Conservation (phyloP, 1,139 yeast species). For the Groenewaldozyma auringiensis region DNA sequence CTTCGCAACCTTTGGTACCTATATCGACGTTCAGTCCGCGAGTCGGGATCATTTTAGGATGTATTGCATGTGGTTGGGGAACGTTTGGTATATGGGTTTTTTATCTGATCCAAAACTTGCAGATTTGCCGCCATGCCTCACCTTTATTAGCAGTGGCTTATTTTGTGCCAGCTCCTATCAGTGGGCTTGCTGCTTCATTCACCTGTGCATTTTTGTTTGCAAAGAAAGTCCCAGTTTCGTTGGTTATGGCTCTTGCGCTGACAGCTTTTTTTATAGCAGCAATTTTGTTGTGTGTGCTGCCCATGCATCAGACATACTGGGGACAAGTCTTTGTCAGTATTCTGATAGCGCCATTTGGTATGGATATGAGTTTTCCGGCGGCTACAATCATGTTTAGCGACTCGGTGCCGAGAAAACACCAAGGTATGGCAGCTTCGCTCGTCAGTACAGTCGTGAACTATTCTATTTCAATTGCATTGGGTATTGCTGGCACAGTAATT, state of each 20-base stretch:
- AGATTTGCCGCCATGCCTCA: slow-evolving; percentile 29
- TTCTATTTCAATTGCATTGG: slow-evolving; percentile 55
- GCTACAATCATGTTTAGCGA: slow-evolving; percentile 46
- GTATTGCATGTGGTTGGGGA: slow-evolving; percentile 53
- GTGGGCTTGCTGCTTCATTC: slow-evolving; percentile 44
- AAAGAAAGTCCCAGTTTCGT: slow-evolving; percentile 34
- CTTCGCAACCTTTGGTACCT: slow-evolving; percentile 43
- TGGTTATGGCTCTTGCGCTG: slow-evolving; percentile 40
- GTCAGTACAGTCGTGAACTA: slow-evolving; percentile 56
- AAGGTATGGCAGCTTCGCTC: slow-evolving; percentile 60
- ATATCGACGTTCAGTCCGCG: slow-evolving; percentile 36
- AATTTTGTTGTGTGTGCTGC: slow-evolving; percentile 40
- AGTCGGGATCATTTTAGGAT: slow-evolving; percentile 41
- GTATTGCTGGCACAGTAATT: slow-evolving; percentile 58
- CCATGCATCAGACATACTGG: slow-evolving; percentile 46
- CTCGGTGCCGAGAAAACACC: slow-evolving; percentile 46
- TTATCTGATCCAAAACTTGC: slow-evolving; percentile 37
- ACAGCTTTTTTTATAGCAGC: slow-evolving; percentile 38
- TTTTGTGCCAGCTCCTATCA: slow-evolving; percentile 35
- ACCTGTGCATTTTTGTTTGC: slow-evolving; percentile 36
- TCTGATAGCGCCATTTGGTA: slow-evolving; percentile 47
- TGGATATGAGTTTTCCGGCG: slow-evolving; percentile 63
- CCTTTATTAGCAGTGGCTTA: slow-evolving; percentile 38
- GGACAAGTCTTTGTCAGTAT: slow-evolving; percentile 44
- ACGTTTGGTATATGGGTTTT: slow-evolving; percentile 54